Evolutionary conservation across 805 yeast genomes (phyloP), one percentile per base, ranked within the genome.

Genomic region (Candida sanyiensis): DNA sequence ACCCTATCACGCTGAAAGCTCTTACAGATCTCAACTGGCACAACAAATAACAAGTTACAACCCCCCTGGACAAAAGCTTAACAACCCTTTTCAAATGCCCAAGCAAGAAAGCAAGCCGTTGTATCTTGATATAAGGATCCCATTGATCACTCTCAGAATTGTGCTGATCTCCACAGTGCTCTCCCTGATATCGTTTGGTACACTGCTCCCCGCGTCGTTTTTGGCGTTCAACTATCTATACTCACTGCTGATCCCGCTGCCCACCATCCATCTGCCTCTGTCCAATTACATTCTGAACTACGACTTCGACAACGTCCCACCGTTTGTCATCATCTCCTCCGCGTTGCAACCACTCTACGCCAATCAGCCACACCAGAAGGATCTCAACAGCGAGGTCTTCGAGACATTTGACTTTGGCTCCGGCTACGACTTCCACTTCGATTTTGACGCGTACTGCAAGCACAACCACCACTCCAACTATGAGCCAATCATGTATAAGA

Each of bases 141-240:
- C 58, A 1, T 40, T 52, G 13, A 40, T 52, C n/a, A 52, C 58
- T 2, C 26, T 52, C n/a, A 22, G 58, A 4, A 41, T 48, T 3
- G 19, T 49, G 0, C 44, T 52, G 9, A 48, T 51, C 15, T 15
- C 42, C 9, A 18, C 46, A 9, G 41, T 50, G 6, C 30, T 50
- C 3, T 7, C 37, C 2, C 20, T 44, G 3, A 37, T 48, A 7
- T 47, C 54, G 1, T 30, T 49, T 5, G 33, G 38, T 3, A 29
- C 43, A 4, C 38, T 54, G 3, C 28, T 54, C 9, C 59, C 59
- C 3, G 37, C 44, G 13, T 45, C 57, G 2, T 48, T 46, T 30
- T 37, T 46, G 10, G 36, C 54, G 7, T 53, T 48, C 49, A 54
- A 54, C 46, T 51, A 47, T 41, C 43, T 53, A 30, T 54, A 54